These are phyloP conservation scores for Solanum chiquidenum DNA, from an alignment of 257 asterid species.

Conservation along the genomic window DNA sequence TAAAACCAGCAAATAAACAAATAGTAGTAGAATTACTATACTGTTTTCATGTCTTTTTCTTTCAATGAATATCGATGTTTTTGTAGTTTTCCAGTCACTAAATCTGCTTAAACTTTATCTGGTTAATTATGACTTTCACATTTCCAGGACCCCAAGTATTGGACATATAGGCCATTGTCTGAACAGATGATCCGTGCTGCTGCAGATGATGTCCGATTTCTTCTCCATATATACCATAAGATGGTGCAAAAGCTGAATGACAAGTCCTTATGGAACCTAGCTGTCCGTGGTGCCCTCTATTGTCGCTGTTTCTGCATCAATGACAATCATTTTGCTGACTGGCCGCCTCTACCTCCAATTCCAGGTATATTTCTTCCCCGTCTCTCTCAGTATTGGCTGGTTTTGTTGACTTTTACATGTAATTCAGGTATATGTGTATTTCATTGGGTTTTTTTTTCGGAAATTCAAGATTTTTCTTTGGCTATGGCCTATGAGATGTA, in stretches of 20 bases:
- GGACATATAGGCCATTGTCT: slow-evolving; percentile 86
- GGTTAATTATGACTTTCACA: not conserved
- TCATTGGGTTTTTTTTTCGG: not conserved
- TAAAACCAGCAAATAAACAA: not conserved
- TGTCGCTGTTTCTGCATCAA: slow-evolving; percentile 89
- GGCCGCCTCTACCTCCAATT: slow-evolving; percentile 78
- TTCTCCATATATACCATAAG: slow-evolving; percentile 60
- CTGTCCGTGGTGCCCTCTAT: slow-evolving; percentile 89
- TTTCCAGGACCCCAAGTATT: slow-evolving; percentile 83
- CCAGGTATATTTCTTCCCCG: slow-evolving; percentile 44
- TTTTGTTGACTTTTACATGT: not conserved
- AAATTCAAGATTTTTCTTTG: not conserved
- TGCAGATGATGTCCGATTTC: slow-evolving; percentile 98
- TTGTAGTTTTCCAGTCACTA: slow-evolving; percentile 9
- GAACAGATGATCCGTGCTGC: slow-evolving; percentile 92
- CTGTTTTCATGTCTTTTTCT: not conserved
- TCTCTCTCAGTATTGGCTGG: not conserved
- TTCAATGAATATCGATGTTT: not conserved
- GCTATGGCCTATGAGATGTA: not conserved
- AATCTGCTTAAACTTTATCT: slow-evolving; percentile 3
- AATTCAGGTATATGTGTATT: not conserved
- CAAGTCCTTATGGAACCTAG: slow-evolving; percentile 77
- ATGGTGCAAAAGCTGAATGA: slow-evolving; percentile 67
- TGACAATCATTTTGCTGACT: slow-evolving; percentile 56
- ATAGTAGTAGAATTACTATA: not conserved